Evolutionary conservation across 2,329 filamentous ascomycete species (phyloP).

Genomic region (Epicoccum nigrum): DNA sequence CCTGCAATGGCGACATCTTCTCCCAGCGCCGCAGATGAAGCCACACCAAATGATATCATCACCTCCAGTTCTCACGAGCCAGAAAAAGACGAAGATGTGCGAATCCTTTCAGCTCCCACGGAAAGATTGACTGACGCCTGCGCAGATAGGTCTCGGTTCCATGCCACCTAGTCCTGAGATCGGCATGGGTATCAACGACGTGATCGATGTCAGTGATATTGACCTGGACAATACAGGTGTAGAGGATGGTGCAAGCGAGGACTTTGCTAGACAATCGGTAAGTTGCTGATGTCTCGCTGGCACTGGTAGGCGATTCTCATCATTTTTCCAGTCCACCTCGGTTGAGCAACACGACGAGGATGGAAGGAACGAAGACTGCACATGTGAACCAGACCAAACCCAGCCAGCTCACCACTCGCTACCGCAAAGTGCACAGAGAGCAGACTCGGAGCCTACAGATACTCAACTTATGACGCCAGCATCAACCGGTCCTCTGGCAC

Average conservation of each 20-base stretch:
- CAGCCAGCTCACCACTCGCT: neutral
- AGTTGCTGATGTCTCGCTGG: neutral
- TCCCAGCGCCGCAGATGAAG: neutral
- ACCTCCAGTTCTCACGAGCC: neutral
- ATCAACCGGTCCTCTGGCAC: neutral
- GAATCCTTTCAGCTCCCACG: no score
- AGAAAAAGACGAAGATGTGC: neutral
- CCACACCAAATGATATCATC: neutral
- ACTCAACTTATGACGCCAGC: neutral
- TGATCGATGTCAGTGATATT: neutral
- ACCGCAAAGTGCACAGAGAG: neutral
- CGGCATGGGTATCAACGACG: slow-evolving; percentile 1
- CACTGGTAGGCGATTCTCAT: neutral
- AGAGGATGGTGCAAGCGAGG: neutral
- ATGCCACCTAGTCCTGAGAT: slow-evolving; percentile 1
- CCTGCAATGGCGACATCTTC: slow-evolving; percentile 1
- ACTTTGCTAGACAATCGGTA: neutral
- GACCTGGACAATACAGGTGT: neutral
- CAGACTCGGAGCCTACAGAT: neutral
- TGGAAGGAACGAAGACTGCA: neutral
- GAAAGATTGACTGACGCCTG: neutral
- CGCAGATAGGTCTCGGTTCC: neutral
- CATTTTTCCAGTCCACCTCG: neutral
- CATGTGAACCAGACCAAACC: neutral
- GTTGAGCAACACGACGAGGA: neutral